phyloP scores from a whole-genome alignment of 768 basidiomycete species.

The Lentinula edodes region DNA sequence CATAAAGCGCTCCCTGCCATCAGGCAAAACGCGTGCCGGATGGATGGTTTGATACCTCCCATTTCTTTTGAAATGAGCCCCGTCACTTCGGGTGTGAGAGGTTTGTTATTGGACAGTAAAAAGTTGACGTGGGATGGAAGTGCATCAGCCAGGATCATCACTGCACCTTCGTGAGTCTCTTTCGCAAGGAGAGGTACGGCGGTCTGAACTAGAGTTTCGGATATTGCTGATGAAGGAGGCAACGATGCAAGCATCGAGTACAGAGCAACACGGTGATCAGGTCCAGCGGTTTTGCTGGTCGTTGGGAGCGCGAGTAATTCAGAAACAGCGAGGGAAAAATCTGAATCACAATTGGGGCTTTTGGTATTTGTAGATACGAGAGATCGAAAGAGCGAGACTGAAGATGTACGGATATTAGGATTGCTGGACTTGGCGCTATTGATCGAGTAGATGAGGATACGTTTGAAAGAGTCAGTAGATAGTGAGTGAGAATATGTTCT shows the following conservation, averaged over 20 bases:
- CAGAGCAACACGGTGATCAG: constrained; percentile 78
- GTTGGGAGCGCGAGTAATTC: constrained; percentile 76
- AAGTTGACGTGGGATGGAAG: constrained; percentile 56
- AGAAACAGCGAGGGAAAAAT: constrained; percentile 40
- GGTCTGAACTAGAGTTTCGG: constrained; percentile 39
- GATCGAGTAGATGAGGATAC: constrained; percentile 52
- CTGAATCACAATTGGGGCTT: constrained; percentile 17
- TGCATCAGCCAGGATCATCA: constrained; percentile 45
- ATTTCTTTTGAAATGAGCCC: constrained; percentile 67
- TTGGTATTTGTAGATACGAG: constrained; percentile 29
- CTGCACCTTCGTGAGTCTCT: constrained; percentile 72
- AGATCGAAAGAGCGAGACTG: constrained; percentile 52
- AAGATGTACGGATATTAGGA: constrained; percentile 46
- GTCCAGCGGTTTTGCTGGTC: constrained; percentile 78
- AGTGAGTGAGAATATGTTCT: constrained; percentile 46
- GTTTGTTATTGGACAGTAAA: constrained; percentile 36
- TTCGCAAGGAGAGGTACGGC: constrained; percentile 47
- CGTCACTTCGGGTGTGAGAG: constrained; percentile 35
- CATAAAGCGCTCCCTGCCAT: constrained; percentile 60
- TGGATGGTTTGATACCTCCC: constrained; percentile 53
- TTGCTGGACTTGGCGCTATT: constrained; percentile 76
- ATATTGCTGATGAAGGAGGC: constrained; percentile 35
- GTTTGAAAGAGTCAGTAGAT: constrained; percentile 40
- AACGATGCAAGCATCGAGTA: constrained; percentile 71
- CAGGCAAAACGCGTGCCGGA: constrained; percentile 56